phyloP scores from a whole-genome alignment of 2,329 filamentous ascomycete species.

The Colletotrichum sp. region DNA sequence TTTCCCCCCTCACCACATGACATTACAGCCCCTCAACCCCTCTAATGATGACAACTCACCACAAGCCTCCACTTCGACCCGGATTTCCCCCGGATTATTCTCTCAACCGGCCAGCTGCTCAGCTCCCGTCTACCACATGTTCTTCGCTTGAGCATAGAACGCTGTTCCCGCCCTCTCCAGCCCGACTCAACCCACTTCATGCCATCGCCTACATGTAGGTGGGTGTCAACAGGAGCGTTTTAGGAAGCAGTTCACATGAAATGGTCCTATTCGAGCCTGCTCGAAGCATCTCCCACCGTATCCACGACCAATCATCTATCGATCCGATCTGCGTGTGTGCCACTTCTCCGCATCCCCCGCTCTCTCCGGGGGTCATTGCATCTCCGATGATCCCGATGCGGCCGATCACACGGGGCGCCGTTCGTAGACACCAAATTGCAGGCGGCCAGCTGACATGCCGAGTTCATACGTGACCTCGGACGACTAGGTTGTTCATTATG shows the following conservation, averaged over 20 bases:
- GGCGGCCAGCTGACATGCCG: background rate
- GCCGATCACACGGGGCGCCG: background rate
- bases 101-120: background rate
- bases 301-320: background rate
- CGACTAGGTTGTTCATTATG: background rate
- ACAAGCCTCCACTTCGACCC: background rate
- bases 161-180: background rate
- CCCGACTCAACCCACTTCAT: background rate
- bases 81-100: background rate
- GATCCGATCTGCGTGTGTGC: background rate
- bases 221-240: background rate
- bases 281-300: background rate
- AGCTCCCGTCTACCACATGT: background rate
- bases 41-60: background rate
- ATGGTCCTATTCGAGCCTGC: background rate
- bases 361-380: background rate
- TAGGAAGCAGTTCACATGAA: background rate
- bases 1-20: background rate
- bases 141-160: background rate
- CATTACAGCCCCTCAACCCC: background rate
- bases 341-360: constrained; percentile 5
- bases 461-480: background rate
- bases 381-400: background rate
- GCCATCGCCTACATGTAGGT: background rate
- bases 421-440: background rate